These are phyloP conservation scores for Coccomyxa subellipsoidea DNA, from an alignment of 163 green algal genomes.

Conservation along the genomic window DNA sequence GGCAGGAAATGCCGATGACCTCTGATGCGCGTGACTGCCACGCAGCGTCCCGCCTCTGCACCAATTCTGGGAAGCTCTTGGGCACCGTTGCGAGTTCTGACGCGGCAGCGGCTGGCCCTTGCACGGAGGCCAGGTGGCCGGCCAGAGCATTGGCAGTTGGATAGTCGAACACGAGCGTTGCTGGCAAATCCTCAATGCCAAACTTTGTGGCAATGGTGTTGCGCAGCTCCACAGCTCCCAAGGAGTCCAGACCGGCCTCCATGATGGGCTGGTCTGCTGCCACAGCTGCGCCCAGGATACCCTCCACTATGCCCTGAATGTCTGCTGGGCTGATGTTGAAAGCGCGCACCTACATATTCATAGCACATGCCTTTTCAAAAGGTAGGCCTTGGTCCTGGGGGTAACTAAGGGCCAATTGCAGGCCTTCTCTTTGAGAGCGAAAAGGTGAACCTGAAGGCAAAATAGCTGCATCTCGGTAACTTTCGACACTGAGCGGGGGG, in stretches of 20 bases:
- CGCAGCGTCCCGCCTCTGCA: not conserved
- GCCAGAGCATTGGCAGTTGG: slow-evolving; percentile 40
- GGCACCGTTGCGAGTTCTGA: not conserved
- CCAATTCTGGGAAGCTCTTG: not conserved
- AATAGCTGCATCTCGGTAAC: too few relatives aligned
- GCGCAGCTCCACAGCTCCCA: slow-evolving; percentile 56
- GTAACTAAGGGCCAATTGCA: too few relatives aligned
- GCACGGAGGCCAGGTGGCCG: slow-evolving; percentile 14
- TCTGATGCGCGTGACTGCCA: not conserved
- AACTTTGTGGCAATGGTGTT: slow-evolving; percentile 40
- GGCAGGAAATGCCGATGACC: not conserved
- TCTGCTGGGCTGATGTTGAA: not conserved
- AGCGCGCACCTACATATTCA: not conserved
- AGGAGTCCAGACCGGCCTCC: slow-evolving; percentile 73
- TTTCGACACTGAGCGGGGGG: too few relatives aligned
- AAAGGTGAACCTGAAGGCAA: too few relatives aligned
- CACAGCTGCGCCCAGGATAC: slow-evolving; percentile 7
- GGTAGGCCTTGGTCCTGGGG: too few relatives aligned
- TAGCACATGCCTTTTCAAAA: too few relatives aligned
- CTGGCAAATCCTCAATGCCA: slow-evolving; percentile 41
- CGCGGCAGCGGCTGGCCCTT: not conserved
- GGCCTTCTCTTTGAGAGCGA: not conserved
- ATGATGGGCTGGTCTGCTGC: slow-evolving; percentile 29
- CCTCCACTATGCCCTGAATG: slow-evolving; percentile 20
- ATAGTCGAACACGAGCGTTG: slow-evolving; percentile 61